Conservation (phyloP, 1,284 basidiomycete species). For the Farysia itapuensis region DNA sequence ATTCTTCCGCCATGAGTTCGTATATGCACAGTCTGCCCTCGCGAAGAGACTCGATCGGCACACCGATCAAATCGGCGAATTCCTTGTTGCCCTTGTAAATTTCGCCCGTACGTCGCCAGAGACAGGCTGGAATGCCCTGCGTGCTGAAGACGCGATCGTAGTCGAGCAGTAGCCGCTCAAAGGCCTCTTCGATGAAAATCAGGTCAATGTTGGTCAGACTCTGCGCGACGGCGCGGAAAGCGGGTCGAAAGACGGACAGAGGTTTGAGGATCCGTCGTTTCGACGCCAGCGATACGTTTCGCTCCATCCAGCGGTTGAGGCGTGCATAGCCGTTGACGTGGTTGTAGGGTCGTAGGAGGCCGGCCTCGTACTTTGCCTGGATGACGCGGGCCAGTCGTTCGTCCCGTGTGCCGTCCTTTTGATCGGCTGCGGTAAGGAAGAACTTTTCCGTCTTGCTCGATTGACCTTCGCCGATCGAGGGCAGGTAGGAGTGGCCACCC, state of each 20-base stretch:
- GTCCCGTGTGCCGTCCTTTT: slow-evolving; percentile 84
- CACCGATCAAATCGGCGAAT: slow-evolving; percentile 82
- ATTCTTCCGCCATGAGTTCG: slow-evolving; percentile 75
- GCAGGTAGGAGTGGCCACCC: slow-evolving; percentile 21
- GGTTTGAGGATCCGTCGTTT: slow-evolving; percentile 87
- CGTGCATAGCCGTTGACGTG: slow-evolving; percentile 68
- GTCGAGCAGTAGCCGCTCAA: slow-evolving; percentile 89
- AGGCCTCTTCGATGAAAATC: slow-evolving; percentile 83
- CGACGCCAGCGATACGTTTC: slow-evolving; percentile 67
- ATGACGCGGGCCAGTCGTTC: slow-evolving; percentile 89
- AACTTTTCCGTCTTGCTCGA: slow-evolving; percentile 70
- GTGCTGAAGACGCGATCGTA: slow-evolving; percentile 84
- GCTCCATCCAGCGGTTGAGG: slow-evolving; percentile 78
- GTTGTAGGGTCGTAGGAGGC: slow-evolving; percentile 90
- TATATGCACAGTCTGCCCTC: slow-evolving; percentile 93
- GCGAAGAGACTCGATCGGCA: slow-evolving; percentile 77
- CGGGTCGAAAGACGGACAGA: slow-evolving; percentile 84
- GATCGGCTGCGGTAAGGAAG: slow-evolving; percentile 90
- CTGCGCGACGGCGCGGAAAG: slow-evolving; percentile 69
- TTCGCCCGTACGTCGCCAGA: slow-evolving; percentile 95
- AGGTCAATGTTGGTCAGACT: slow-evolving; percentile 89
- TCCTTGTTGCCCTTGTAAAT: slow-evolving; percentile 98
- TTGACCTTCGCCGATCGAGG: slow-evolving; percentile 26
- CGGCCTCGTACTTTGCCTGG: slow-evolving; percentile 94
- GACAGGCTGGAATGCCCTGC: slow-evolving; percentile 86